A percentile compares a stretch with the other conserved stretches of the same genome.
Conservation (phyloP, 495 filamentous ascomycete genomes). For the Pseudevernia furfuracea region DNA sequence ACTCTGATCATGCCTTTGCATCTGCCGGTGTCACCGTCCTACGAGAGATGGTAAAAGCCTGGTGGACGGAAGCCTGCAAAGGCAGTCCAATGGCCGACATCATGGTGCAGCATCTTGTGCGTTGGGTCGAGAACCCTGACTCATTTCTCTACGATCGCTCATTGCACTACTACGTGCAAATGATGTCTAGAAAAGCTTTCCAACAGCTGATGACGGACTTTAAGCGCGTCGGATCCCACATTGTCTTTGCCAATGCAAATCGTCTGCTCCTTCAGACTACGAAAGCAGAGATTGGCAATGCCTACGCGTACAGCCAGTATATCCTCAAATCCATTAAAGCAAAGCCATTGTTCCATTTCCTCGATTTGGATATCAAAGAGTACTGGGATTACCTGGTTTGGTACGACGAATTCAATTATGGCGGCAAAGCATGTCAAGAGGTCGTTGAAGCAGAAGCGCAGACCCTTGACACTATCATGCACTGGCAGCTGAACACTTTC, state of each 20-base stretch:
- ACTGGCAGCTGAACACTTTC: constrained; percentile 92
- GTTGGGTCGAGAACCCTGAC: constrained; percentile 87
- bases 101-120: constrained; percentile 94
- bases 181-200: constrained; percentile 95
- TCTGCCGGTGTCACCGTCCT: constrained; percentile 83
- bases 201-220: constrained; percentile 97
- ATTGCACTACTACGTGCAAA: constrained; percentile 95
- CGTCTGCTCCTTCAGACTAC: constrained; percentile 90
- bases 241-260: constrained; percentile 84
- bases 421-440: constrained; percentile 81
- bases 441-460: constrained; percentile 79
- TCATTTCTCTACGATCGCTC: constrained; percentile 94
- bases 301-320: constrained; percentile 93
- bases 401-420: constrained; percentile 99
- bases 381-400: constrained; percentile 99
- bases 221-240: constrained; percentile 84
- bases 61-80: constrained; percentile 92
- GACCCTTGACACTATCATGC: constrained; percentile 88
- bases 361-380: constrained; percentile 95
- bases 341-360: constrained; percentile 93
- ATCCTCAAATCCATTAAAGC: constrained; percentile 92
- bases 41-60: constrained; percentile 96
- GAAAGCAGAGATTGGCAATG: constrained; percentile 94
- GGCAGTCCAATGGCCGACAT: constrained; percentile 92
- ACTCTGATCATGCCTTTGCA: constrained; percentile 86